phyloP scores from a whole-genome alignment of 345 rosid genomes.

The Syzygium aqueum region DNA sequence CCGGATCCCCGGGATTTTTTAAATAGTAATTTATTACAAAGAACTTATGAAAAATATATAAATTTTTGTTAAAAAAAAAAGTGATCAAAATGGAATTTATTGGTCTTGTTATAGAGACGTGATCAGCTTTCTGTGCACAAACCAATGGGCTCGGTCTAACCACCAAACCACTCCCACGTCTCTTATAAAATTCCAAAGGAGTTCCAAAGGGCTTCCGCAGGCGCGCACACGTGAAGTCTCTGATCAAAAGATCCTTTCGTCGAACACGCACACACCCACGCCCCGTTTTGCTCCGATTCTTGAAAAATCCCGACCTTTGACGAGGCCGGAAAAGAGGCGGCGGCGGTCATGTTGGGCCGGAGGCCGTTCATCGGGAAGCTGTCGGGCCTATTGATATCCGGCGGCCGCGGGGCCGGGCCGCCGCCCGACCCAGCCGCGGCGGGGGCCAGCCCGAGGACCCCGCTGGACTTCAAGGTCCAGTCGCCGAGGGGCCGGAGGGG shows the following conservation, averaged over 20 bases:
- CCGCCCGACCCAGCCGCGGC: neutral
- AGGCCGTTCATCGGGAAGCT: conserved; percentile 60
- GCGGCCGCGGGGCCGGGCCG: conserved; percentile 34
- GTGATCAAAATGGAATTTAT: neutral
- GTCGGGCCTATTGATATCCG: conserved; percentile 52
- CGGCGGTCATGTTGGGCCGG: conserved; percentile 32
- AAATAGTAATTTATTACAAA: no score
- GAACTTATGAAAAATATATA: no score
- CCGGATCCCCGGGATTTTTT: neutral
- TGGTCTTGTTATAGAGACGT: neutral
- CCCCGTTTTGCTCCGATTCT: no score
- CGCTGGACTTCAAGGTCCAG: conserved; percentile 46
- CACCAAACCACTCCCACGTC: neutral
- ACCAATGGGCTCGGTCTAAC: conserved; percentile 21
- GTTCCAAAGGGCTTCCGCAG: conserved; percentile 17
- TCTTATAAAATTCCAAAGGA: conserved; percentile 9
- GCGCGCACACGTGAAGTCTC: no score
- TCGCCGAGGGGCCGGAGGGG: conserved; percentile 53
- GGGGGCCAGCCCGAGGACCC: conserved; percentile 45
- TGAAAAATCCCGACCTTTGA: no score
- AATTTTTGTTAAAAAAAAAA: no score
- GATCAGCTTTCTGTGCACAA: neutral
- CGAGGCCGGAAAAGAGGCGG: neutral
- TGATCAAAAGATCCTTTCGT: no score
- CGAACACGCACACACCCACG: neutral